phyloP scores from a whole-genome alignment of 352 stramenopile species.

The Phytophthora chlamydospora region DNA sequence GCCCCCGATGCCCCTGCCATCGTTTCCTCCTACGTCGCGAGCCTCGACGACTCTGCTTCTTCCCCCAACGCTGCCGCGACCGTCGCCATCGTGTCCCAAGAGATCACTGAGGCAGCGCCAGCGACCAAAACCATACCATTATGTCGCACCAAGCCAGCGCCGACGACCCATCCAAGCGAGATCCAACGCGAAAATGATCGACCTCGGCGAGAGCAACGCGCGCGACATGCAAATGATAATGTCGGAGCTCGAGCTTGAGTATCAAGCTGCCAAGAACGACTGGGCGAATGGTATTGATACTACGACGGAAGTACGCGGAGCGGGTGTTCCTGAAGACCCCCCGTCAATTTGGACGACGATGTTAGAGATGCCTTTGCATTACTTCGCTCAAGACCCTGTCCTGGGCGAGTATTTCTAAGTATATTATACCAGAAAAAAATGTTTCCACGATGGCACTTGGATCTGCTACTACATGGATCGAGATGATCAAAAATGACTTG shows the following conservation, averaged over 20 bases:
- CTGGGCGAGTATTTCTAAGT: slow-evolving; percentile 17
- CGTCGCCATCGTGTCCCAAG: slow-evolving; percentile 18
- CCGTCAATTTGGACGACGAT: slow-evolving; percentile 27
- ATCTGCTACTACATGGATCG: no score
- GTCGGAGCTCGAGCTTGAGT: slow-evolving; percentile 31
- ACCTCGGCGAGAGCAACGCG: slow-evolving; percentile 7
- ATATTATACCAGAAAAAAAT: not conserved
- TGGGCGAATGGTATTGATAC: slow-evolving; percentile 2
- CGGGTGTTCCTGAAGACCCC: slow-evolving; percentile 10
- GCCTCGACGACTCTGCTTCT: slow-evolving; percentile 12
- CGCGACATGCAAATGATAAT: slow-evolving; percentile 26
- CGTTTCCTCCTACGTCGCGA: not conserved
- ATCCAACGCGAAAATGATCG: slow-evolving; percentile 6
- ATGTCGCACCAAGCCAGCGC: slow-evolving; percentile 25
- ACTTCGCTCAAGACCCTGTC: slow-evolving; percentile 23
- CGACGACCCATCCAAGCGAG: slow-evolving; percentile 11
- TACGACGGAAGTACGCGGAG: not conserved
- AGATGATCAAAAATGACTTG: no score
- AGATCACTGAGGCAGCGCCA: slow-evolving; percentile 18
- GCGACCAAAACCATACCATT: slow-evolving; percentile 27
- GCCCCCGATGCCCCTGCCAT: slow-evolving; percentile 21
- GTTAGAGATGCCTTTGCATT: slow-evolving; percentile 29
- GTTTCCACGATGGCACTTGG: no score
- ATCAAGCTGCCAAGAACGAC: slow-evolving; percentile 17
- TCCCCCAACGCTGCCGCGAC: slow-evolving; percentile 25